Evolutionary conservation across 1,284 basidiomycete genomes (phyloP).

Genomic region (Boletellus deceptivus): DNA sequence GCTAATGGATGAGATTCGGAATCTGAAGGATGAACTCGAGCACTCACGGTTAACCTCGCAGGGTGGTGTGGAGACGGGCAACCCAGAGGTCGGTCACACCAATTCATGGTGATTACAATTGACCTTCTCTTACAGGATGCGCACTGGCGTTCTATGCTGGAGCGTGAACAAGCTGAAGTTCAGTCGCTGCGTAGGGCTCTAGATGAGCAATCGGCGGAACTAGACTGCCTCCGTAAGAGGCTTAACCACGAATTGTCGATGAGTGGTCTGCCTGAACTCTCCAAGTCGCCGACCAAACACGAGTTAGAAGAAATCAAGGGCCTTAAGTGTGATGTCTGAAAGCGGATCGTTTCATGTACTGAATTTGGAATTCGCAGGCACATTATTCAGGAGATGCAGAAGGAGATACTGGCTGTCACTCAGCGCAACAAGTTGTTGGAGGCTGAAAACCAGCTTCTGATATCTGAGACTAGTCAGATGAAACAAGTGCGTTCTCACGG

Average conservation of each 20-base stretch:
- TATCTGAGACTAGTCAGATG: conserved; percentile 75
- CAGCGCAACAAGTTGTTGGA: conserved; percentile 71
- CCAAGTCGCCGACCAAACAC: conserved; percentile 43
- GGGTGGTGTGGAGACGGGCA: background rate
- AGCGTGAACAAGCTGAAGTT: conserved; percentile 39
- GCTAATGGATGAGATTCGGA: conserved; percentile 52
- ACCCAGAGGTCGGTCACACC: conserved; percentile 15
- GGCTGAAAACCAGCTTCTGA: conserved; percentile 72
- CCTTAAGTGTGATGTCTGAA: conserved; percentile 56
- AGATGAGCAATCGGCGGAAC: conserved; percentile 48
- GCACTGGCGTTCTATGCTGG: conserved; percentile 39
- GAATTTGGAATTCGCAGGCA: conserved; percentile 48
- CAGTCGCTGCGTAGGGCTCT: conserved; percentile 37
- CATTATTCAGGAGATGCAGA: conserved; percentile 84
- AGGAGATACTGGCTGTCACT: conserved; percentile 67
- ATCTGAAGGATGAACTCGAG: conserved; percentile 49
- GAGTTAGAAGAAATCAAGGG: conserved; percentile 69
- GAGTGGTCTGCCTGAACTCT: conserved; percentile 37
- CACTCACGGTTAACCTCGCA: conserved; percentile 32
- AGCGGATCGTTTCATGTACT: conserved; percentile 3
- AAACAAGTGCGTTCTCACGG: conserved; percentile 51
- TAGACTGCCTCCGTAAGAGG: conserved; percentile 58
- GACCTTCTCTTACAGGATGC: conserved; percentile 19
- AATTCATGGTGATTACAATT: conserved; percentile 18
- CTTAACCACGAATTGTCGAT: conserved; percentile 54